Base-by-base conservation (phyloP, 805 yeast genomes). In the Ogataea ramenticola region DNA sequence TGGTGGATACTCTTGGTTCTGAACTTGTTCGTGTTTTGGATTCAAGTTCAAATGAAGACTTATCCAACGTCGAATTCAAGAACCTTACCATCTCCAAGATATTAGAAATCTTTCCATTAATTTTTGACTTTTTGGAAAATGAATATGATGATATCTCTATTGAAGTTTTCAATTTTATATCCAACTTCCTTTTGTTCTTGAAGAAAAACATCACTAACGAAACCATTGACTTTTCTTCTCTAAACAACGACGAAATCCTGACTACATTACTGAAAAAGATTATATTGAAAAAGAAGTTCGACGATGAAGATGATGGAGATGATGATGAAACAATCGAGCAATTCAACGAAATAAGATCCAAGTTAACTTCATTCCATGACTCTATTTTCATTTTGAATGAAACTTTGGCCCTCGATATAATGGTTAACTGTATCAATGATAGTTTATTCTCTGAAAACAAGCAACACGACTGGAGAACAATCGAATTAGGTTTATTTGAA, bases 111-210 rank as follows among this genome's bases (percentile, higher is more conserved):
- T 77, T 87, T 70, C 96, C 97, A 20, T 69, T 80, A 27, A 69
- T 85, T 8, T 72, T 91, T 46, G 72, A 72, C 46, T 86, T 83
- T 50, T 72, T 93, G 58, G 74, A 78, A 27, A 84, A 88, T 60
- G 95, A 83, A 49, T 89, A 82, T 57, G 98, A 93, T 61, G 97
- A 93, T 52, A 82, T 91, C 14, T 79, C 95, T 1, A 71, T 75
- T 33, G 95, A 87, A 60, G 84, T 88, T 7, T 84, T 91, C 56
- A 83, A 93, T 9, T 85, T 88, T 54, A 67, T 93, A 39, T 77
- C 86, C 33, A 85, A 80, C 42, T 89, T 82, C 58, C 67, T 93
- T 48, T 65, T 86, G 11, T 73, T 82, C 37, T 66, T 89, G 51
- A 86, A 79, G 65, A 87, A 79, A 57, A 67, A 66, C 46, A 62